Evolutionary conservation across 345 rosid genomes (phyloP).

Genomic region (Hibiscus mutabilis): DNA sequence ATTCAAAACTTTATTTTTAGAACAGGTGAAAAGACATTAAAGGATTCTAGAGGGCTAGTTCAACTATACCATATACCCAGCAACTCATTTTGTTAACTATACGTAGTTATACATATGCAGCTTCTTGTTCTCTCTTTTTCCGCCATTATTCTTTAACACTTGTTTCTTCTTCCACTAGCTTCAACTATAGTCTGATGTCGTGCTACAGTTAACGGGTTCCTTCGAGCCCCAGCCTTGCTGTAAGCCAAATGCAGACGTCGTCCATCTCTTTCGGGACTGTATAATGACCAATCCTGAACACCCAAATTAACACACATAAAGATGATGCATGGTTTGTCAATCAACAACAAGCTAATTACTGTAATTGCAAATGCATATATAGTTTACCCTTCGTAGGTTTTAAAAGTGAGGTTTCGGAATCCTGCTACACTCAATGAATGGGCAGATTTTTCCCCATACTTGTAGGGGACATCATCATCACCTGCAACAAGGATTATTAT

Average conservation of each 20-base stretch:
- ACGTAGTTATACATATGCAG: too few relatives aligned
- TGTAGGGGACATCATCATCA: slow-evolving; percentile 73
- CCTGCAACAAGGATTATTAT: slow-evolving; percentile 45
- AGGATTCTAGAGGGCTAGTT: too few relatives aligned
- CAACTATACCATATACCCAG: slow-evolving; percentile 34
- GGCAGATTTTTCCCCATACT: slow-evolving; percentile 76
- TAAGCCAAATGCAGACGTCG: slow-evolving; percentile 68
- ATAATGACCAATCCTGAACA: slow-evolving; percentile 75
- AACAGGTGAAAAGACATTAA: too few relatives aligned
- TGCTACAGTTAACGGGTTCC: slow-evolving; percentile 22
- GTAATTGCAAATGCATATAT: not conserved
- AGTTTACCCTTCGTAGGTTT: slow-evolving; percentile 63
- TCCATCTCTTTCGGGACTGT: slow-evolving; percentile 81
- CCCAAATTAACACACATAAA: not conserved
- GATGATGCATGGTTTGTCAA: not conserved
- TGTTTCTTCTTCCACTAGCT: too few relatives aligned
- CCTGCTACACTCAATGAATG: slow-evolving; percentile 51
- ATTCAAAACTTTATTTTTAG: too few relatives aligned
- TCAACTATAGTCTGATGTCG: slow-evolving; percentile 11
- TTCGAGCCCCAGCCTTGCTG: slow-evolving; percentile 62
- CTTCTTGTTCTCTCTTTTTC: slow-evolving; percentile 7
- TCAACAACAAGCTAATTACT: too few relatives aligned
- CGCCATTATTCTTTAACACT: slow-evolving; percentile 21
- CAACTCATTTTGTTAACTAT: slow-evolving; percentile 5
- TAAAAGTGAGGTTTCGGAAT: slow-evolving; percentile 60